These are phyloP conservation scores for Glycine soja DNA, from an alignment of 306 rosid genomes.

Conservation along the genomic window DNA sequence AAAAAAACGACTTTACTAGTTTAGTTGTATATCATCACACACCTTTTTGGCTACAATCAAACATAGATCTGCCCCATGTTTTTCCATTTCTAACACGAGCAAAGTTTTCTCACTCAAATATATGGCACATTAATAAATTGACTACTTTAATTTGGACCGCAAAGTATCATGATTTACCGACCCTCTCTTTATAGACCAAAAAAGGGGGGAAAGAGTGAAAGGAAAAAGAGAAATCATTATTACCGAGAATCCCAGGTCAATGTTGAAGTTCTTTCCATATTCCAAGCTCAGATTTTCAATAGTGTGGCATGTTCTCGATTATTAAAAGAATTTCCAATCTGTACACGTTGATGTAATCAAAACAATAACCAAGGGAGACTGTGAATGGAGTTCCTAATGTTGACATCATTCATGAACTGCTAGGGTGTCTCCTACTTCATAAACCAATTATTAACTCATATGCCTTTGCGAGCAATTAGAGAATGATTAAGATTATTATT, in stretches of 20 bases:
- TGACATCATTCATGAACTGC: slow-evolving; percentile 45
- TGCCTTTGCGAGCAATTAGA: slow-evolving; percentile 36
- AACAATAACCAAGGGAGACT: neutral
- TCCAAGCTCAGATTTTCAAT: slow-evolving; percentile 28
- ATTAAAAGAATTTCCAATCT: slow-evolving; percentile 42
- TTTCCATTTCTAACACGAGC: slow-evolving; percentile 27
- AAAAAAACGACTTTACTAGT: slow-evolving; percentile 1
- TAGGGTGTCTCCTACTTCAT: slow-evolving; percentile 44
- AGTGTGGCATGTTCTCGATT: slow-evolving; percentile 15
- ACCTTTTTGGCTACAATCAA: slow-evolving; percentile 25
- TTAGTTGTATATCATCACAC: neutral
- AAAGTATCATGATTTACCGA: slow-evolving; percentile 22
- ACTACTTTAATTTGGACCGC: slow-evolving; percentile 39
- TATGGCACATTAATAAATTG: neutral
- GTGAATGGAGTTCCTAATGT: neutral
- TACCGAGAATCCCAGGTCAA: slow-evolving; percentile 42
- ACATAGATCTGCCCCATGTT: slow-evolving; percentile 8
- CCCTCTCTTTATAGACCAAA: neutral
- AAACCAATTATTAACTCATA: slow-evolving; percentile 39
- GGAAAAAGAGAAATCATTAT: slow-evolving; percentile 32
- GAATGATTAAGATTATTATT: slow-evolving; percentile 44
- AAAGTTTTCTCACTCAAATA: slow-evolving; percentile 13
- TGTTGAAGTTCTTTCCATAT: slow-evolving; percentile 19
- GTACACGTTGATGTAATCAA: slow-evolving; percentile 11
- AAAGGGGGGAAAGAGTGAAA: neutral